Evolutionary conservation across 345 rosid species (phyloP).

Genomic region (Rhodamnia rubescens): DNA sequence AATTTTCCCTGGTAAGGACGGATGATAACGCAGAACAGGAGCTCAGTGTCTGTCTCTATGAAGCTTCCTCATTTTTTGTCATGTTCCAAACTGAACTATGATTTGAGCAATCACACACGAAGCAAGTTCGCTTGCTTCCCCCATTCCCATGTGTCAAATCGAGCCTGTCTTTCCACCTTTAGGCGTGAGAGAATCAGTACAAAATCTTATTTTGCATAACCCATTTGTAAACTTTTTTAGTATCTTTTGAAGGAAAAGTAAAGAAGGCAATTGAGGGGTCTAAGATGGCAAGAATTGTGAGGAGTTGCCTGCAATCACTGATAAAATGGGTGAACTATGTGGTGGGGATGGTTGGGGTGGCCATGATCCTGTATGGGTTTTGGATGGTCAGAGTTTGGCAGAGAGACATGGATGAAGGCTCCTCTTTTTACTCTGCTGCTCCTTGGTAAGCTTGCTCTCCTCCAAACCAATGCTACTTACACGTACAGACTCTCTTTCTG

Average conservation of each 20-base stretch:
- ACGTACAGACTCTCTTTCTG: not conserved
- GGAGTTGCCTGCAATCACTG: constrained; percentile 14
- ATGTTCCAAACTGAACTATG: not conserved
- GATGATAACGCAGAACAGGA: not conserved
- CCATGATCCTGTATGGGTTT: constrained; percentile 35
- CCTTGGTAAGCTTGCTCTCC: constrained; percentile 13
- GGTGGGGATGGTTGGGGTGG: constrained; percentile 39
- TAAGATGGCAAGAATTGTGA: constrained; percentile 21
- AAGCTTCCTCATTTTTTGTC: not conserved
- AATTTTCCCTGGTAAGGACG: not conserved
- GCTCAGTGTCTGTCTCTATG: not conserved
- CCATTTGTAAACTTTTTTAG: not conserved
- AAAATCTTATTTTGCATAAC: too few species aligned
- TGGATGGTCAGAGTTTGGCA: constrained; percentile 52
- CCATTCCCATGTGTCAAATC: not conserved
- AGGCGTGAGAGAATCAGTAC: not conserved
- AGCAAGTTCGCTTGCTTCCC: not conserved
- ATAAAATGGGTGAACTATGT: constrained; percentile 29
- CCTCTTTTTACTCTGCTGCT: constrained; percentile 18
- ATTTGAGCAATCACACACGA: not conserved
- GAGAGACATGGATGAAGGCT: constrained; percentile 20
- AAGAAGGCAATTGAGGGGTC: not conserved
- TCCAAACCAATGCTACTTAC: not conserved
- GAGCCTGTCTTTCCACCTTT: not conserved
- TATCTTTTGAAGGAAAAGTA: not conserved